Evolutionary conservation across 2,329 filamentous ascomycete species (phyloP).

Genomic region (Leptographium wingfieldii): DNA sequence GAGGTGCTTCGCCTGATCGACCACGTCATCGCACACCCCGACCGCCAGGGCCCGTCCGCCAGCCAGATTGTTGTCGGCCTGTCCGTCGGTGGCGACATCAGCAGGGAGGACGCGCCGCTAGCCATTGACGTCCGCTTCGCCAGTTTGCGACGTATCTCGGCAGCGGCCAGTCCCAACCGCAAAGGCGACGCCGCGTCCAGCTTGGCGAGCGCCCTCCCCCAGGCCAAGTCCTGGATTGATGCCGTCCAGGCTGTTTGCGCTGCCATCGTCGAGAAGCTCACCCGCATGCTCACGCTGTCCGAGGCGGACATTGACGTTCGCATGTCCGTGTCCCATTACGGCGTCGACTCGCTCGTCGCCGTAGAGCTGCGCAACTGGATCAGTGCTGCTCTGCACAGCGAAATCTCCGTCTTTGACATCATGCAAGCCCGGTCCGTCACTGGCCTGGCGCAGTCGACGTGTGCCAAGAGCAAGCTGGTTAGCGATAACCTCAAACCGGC

Average conservation of each 20-base stretch:
- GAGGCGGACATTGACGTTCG: not conserved
- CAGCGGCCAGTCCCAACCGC: not conserved
- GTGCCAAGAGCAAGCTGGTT: not conserved
- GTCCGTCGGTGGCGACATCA: not conserved
- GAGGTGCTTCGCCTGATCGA: not conserved
- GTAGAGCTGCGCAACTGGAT: constrained; percentile 24
- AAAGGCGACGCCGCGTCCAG: not conserved
- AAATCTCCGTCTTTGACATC: not conserved
- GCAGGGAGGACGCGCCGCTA: not conserved
- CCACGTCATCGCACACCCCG: not conserved
- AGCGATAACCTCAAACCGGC: not conserved
- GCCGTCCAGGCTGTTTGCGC: not conserved
- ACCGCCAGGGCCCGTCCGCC: not conserved
- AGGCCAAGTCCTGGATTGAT: not conserved
- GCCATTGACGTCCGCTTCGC: not conserved
- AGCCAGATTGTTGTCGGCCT: not conserved
- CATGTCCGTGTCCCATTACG: constrained; percentile 20
- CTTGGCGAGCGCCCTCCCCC: not conserved
- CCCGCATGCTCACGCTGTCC: not conserved
- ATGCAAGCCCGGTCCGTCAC: not conserved
- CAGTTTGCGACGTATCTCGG: not conserved
- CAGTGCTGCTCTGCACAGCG: not conserved
- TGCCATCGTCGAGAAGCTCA: not conserved
- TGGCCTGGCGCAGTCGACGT: not conserved
- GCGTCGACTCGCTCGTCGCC: constrained; percentile 29